A percentile compares a stretch with the other conserved stretches of the same genome.
Evolutionary conservation across 148 eudicot species (phyloP).

Genomic region (Chenopodium quinoa): DNA sequence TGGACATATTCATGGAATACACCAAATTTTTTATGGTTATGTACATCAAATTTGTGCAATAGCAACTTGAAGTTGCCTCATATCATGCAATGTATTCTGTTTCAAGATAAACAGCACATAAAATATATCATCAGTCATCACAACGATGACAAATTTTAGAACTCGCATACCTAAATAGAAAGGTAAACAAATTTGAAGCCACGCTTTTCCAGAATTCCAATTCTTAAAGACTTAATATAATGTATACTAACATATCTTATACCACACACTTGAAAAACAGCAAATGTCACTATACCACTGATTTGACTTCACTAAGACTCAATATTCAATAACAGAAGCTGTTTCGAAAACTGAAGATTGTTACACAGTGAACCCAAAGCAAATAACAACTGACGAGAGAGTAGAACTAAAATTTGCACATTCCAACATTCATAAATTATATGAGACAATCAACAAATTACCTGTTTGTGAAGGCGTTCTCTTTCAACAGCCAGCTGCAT

Average conservation of each 20-base stretch:
- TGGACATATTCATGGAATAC: background rate
- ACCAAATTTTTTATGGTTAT: background rate
- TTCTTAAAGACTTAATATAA: background rate
- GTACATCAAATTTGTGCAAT: background rate
- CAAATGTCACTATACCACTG: background rate
- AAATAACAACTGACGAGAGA: background rate
- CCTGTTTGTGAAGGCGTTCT: conserved; percentile 88
- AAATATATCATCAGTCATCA: background rate
- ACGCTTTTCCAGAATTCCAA: background rate
- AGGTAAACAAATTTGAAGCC: background rate
- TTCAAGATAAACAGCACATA: background rate
- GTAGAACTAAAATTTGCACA: background rate
- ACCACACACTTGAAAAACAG: background rate
- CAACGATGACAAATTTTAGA: background rate
- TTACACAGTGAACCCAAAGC: background rate
- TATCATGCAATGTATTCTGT: background rate
- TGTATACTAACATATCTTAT: background rate
- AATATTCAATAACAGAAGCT: background rate
- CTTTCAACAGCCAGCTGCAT: conserved; percentile 82
- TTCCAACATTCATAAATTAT: background rate
- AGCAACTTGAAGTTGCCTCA: background rate
- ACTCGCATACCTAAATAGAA: background rate
- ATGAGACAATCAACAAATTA: conserved; percentile 10
- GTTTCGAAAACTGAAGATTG: background rate
- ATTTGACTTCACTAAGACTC: conserved; percentile 1